Conservation (phyloP, 2,329 filamentous ascomycete genomes). For the Ciborinia camelliae region DNA sequence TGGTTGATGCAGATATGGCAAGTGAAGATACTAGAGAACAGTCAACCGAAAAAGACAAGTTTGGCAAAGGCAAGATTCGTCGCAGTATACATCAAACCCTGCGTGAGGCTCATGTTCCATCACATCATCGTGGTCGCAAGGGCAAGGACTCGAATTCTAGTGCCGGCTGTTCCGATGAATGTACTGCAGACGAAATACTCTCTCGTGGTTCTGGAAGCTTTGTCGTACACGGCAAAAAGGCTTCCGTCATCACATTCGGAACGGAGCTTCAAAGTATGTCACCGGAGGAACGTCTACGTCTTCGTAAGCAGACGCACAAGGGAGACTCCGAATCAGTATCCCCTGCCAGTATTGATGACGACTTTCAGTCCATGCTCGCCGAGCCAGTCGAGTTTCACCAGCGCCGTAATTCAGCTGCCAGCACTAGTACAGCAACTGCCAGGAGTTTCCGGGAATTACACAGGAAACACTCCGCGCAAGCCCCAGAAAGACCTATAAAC, state of each 20-base stretch:
- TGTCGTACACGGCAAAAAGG: constrained; percentile 96
- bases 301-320: constrained; percentile 53
- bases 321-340: constrained; percentile 37
- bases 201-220: constrained; percentile 82
- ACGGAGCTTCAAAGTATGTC: constrained; percentile 80
- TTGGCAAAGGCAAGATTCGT: constrained; percentile 55
- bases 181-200: constrained; percentile 61
- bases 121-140: constrained; percentile 69
- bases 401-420: constrained; percentile 61
- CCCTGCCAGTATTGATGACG: constrained; percentile 39
- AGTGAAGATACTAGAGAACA: constrained; percentile 38
- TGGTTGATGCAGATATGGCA: constrained; percentile 50
- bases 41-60: constrained; percentile 35
- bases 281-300: constrained; percentile 66
- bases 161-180: constrained; percentile 45
- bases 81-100: constrained; percentile 87
- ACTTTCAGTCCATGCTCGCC: constrained; percentile 52
- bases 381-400: constrained; percentile 42
- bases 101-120: constrained; percentile 68
- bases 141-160: constrained; percentile 70
- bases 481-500: constrained; percentile 39
- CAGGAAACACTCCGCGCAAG: constrained; percentile 55
- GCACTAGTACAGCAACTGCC: constrained; percentile 63
- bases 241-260: constrained; percentile 93
- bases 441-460: constrained; percentile 62